Conservation (phyloP, 345 rosid species). For the Hibiscus tridactylites region DNA sequence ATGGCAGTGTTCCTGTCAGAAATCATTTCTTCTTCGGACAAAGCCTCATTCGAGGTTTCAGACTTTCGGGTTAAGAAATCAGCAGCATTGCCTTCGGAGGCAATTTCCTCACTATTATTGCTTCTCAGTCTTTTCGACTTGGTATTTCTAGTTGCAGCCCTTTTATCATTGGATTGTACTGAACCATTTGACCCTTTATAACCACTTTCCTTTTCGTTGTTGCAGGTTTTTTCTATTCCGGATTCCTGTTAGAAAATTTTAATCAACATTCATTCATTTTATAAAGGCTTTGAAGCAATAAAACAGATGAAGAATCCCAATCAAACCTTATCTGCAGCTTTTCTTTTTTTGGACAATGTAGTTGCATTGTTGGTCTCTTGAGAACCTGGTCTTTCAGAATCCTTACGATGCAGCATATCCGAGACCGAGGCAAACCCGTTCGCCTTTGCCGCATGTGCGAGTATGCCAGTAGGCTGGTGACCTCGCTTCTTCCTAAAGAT, state of each 20-base stretch:
- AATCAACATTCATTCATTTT: background rate
- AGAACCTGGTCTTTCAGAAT: background rate
- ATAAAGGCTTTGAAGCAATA: background rate
- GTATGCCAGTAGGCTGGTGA: constrained; percentile 14
- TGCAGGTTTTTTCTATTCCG: background rate
- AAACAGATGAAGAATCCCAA: background rate
- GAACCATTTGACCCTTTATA: background rate
- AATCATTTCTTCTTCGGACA: background rate
- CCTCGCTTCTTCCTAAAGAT: constrained; percentile 17
- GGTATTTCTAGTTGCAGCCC: background rate
- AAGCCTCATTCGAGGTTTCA: background rate
- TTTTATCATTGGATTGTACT: background rate
- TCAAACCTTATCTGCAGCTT: constrained; percentile 12
- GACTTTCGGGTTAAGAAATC: background rate
- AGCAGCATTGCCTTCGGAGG: background rate
- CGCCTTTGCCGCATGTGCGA: constrained; percentile 12
- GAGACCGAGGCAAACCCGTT: constrained; percentile 17
- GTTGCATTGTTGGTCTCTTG: background rate
- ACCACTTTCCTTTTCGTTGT: background rate
- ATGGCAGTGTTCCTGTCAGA: background rate
- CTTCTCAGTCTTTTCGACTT: background rate
- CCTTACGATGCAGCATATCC: constrained; percentile 11
- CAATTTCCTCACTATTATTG: background rate
- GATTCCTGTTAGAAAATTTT: constrained; percentile 9
- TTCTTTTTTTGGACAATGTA: background rate